Evolutionary conservation across 176 grass and related monocot genomes (phyloP), one percentile per base, ranked within the genome.

Genomic region (Raddia distichophylla): DNA sequence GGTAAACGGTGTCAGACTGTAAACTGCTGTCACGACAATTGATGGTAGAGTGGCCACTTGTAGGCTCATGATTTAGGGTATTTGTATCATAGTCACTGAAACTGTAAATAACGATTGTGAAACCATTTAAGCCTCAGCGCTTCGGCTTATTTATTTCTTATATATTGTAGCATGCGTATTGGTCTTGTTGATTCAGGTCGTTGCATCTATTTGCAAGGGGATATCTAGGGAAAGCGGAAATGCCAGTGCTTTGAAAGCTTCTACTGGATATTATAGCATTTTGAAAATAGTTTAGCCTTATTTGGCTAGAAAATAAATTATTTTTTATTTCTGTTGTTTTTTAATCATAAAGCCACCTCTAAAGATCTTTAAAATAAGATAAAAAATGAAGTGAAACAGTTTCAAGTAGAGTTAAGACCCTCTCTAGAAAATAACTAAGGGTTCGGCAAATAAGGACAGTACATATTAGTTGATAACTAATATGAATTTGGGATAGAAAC

Each of bases 81-180:
- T 60, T 61, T 87, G 68, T 85, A 71, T 15, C 50, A 65, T 81
- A 49, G 20, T 86, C 32, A 4, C 18, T 5, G 4, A 86, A 86
- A 55, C 61, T 86, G 83, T 74, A 83, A 79, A 86, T 86, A 60
- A 17, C 67, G 75, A 40, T 48, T 73, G 51, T 67, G 56, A 27
- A 68, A 64, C 34, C 4, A 55, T 14, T 0, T 27, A 27, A 27
- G 27, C 27, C 27, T 27, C 16, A 56, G 54, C 2, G 54, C 6
- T 3, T 9, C 54, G 16, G 6, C 54, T n/a, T 27, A 27, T 5
- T 56, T 5, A 58, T 58, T 58, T 58, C 55, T 58, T 27, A 27
- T 18, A 58, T 19, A 58, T 19, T 3, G 17, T 58, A 58, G 55
- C 55, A 50, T 50, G 48, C 3, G 10, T 50, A 50, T 50, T 12